These are phyloP conservation scores for Sporisorium scitamineum DNA, from an alignment of 1,284 basidiomycete species.

Conservation along the genomic window DNA sequence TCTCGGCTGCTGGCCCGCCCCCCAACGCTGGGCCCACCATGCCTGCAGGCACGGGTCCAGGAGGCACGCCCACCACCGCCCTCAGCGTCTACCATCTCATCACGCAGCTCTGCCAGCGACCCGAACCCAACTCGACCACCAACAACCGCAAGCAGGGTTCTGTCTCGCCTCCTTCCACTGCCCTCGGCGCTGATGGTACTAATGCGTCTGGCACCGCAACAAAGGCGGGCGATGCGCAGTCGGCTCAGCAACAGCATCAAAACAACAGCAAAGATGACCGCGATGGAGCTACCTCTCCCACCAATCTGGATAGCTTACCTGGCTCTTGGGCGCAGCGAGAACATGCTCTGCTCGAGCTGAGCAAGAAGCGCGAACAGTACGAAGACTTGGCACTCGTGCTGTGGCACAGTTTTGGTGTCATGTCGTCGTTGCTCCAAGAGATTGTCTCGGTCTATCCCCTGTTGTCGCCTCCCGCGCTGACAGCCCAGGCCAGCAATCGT, in stretches of 20 bases:
- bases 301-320: slow-evolving; percentile 47
- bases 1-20: slow-evolving; percentile 58
- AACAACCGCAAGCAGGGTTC: slow-evolving; percentile 27
- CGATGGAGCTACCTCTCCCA: slow-evolving; percentile 16
- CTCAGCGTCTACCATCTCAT: slow-evolving; percentile 67
- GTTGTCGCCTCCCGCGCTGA: slow-evolving; percentile 93
- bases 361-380: slow-evolving; percentile 99
- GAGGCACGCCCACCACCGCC: slow-evolving; percentile 64
- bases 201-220: background rate
- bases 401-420: slow-evolving; percentile 99
- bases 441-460: slow-evolving; percentile 98
- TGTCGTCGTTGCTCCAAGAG: slow-evolving; percentile 97
- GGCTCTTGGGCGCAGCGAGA: slow-evolving; percentile 65
- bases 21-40: slow-evolving; percentile 58
- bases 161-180: slow-evolving; percentile 18
- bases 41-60: slow-evolving; percentile 61
- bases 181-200: background rate
- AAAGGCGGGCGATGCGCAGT: slow-evolving; percentile 10
- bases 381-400: slow-evolving; percentile 97
- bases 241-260: background rate
- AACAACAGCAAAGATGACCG: slow-evolving; percentile 8
- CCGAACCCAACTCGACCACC: slow-evolving; percentile 44
- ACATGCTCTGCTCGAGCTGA: slow-evolving; percentile 80
- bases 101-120: slow-evolving; percentile 67
- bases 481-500: slow-evolving; percentile 97